Evolutionary conservation across 495 filamentous ascomycete genomes (phyloP), one percentile per base, ranked within the genome.

Genomic region (Platismatia glauca): DNA sequence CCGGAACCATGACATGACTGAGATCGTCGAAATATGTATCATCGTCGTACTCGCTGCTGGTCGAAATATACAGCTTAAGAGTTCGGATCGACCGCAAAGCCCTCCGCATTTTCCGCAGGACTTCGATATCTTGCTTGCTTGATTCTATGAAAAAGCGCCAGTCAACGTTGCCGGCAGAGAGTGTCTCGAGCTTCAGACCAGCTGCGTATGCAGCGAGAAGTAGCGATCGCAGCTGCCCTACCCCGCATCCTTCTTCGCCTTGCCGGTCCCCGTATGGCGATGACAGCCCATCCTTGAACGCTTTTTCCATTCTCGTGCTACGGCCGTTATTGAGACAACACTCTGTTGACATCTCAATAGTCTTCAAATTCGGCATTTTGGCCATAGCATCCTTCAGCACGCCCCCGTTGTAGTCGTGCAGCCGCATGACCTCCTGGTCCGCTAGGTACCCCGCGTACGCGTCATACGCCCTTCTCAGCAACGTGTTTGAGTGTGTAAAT

Each of bases 281-380:
- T 33, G 16, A 4, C 7, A 50, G 18, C 0, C 39, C 29, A 7
- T 52, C 48, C n/a, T 24, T 37, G 33, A 60, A 60, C 5, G 43
- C 43, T 20, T 52, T 15, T 9, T 60, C 41, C 43, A 52, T 34
- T 8, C 34, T 34, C 20, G 39, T 41, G 16, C 41, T 60, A 11
- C 31, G 31, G 24, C 33, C 43, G 9, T 18, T 37, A n/a, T 18
- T 13, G 7, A 60, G 43, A 52, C 43, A 50, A 22, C 9, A 29
- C 18, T 24, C 29, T 27, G 35, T 48, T 18, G 58, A 60, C 48
- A 60, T 44, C 29, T 60, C 58, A 11, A 60, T 37, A 12, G 16
- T 60, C 35, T 60, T 60, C 33, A 60, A 13, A 11, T 35, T 60
- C 20, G 27, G 41, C 39, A 60, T 44, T 22, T 38, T 50, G 8